Evolutionary conservation across 140 eudicot species (phyloP).

Genomic region (Flaveria floridana): DNA sequence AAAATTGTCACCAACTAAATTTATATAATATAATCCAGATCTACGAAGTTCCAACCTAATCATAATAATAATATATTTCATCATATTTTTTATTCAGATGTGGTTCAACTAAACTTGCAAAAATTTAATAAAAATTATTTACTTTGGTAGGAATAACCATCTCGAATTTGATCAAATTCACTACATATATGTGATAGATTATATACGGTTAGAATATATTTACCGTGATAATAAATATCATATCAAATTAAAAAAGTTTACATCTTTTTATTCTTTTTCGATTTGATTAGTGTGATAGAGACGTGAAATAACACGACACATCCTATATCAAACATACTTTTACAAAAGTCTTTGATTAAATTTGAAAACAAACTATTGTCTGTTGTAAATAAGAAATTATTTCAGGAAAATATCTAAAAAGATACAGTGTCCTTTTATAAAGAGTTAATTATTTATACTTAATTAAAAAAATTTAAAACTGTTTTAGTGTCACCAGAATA

Average conservation of each 20-base stretch:
- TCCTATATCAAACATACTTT: neutral
- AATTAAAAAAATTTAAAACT: neutral
- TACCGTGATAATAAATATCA: neutral
- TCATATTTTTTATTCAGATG: neutral
- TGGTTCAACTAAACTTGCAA: slow-evolving; percentile 8
- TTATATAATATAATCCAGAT: slow-evolving; percentile 24
- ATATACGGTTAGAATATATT: neutral
- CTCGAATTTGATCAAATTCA: neutral
- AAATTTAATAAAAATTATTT: neutral
- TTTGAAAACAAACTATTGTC: neutral
- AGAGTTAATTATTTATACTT: neutral
- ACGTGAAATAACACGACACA: neutral
- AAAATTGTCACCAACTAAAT: slow-evolving; percentile 34
- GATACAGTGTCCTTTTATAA: neutral
- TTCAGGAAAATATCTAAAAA: neutral
- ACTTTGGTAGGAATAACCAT: neutral
- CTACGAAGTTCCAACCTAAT: slow-evolving; percentile 20
- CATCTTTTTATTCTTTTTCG: neutral
- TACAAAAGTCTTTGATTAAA: neutral
- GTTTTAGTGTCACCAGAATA: neutral
- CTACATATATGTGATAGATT: neutral
- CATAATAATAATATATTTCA: neutral
- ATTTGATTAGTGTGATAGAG: neutral
- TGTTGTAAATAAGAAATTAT: neutral
- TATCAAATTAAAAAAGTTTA: neutral